Evolutionary conservation across 2,329 filamentous ascomycete genomes (phyloP), one percentile per base, ranked within the genome.

Genomic region (Trichoderma semiorbis): DNA sequence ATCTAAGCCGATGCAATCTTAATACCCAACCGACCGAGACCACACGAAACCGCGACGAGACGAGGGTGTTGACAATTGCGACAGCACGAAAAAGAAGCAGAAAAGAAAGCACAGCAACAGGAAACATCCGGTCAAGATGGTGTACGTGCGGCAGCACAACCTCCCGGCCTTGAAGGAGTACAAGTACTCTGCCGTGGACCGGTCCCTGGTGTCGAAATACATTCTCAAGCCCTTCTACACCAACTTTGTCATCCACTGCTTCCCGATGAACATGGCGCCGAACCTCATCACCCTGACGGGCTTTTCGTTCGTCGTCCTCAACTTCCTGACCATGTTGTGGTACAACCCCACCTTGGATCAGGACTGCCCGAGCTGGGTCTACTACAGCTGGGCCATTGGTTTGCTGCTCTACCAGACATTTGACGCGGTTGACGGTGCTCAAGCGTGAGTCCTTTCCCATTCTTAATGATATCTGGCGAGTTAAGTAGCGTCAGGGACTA

Each of bases 371-470:
- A 80, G 89, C 2, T 99, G 96, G 96, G 95, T 99, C 18, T 99
- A 99, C 85, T 92, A 92, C 75, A 92, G 90, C 78, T 99, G 95
- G 93, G 92, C 95, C 5, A 82, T 93, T 36, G 96, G 96, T 2
- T 84, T 99, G 75, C 98, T 98, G 81, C 82, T 98, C 66, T 99
- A 99, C 83, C 96, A 99, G 87, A 98, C 95, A 1, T 98, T 99
- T 83, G 96, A 99, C 83, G 96, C 95, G 2, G 94, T 98, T 30
- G 96, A 99, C 82, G 96, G 96, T 67, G 89, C 92, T 34, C 96
- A 99, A 81, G 96, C 96, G 90, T 94, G 86, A 80, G 92, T 88
- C 6, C 26, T 30, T 11, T 30, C 14, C 10, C 7, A 21, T 21
- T 28, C 10, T 3, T n/a, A 43, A 28, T 11, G 1, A 12, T 6